These are phyloP conservation scores for Xylaria cubensis DNA, from an alignment of 495 filamentous ascomycete species.

Conservation along the genomic window DNA sequence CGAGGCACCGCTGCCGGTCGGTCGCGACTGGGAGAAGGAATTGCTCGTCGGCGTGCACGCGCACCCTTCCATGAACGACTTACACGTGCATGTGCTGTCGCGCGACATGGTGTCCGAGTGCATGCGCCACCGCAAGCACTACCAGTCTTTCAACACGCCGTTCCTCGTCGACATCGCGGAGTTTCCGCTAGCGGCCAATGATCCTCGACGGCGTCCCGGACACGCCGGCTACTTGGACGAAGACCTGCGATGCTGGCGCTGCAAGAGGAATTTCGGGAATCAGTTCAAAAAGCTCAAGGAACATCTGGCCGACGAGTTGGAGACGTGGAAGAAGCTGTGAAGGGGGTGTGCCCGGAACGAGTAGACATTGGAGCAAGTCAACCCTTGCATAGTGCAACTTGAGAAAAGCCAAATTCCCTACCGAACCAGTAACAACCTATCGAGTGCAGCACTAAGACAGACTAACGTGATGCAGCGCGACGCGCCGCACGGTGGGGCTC, in stretches of 20 bases:
- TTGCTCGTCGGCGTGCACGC: constrained; percentile 83
- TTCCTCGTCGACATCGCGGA: constrained; percentile 85
- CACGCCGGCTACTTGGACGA: constrained; percentile 61
- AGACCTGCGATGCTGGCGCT: constrained; percentile 86
- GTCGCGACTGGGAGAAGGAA: constrained; percentile 80
- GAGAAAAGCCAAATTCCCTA: background rate
- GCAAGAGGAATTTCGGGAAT: constrained; percentile 74
- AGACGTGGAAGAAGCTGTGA: constrained; percentile 77
- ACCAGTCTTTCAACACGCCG: constrained; percentile 87
- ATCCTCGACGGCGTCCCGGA: constrained; percentile 62
- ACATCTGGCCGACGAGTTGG: constrained; percentile 83
- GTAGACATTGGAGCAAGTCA: background rate
- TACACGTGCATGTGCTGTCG: constrained; percentile 89
- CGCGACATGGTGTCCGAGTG: constrained; percentile 72
- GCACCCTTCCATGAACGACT: constrained; percentile 87
- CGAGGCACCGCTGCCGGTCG: constrained; percentile 63
- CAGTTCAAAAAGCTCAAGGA: constrained; percentile 74
- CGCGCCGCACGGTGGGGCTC: constrained; percentile 8
- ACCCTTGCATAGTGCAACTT: background rate
- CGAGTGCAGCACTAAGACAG: no score
- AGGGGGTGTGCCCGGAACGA: no score
- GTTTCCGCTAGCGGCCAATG: constrained; percentile 73
- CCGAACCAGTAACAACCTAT: no score
- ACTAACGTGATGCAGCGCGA: background rate
- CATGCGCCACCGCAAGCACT: constrained; percentile 85